Base-by-base conservation (phyloP, 805 yeast genomes). In the Limtongia smithiae region DNA sequence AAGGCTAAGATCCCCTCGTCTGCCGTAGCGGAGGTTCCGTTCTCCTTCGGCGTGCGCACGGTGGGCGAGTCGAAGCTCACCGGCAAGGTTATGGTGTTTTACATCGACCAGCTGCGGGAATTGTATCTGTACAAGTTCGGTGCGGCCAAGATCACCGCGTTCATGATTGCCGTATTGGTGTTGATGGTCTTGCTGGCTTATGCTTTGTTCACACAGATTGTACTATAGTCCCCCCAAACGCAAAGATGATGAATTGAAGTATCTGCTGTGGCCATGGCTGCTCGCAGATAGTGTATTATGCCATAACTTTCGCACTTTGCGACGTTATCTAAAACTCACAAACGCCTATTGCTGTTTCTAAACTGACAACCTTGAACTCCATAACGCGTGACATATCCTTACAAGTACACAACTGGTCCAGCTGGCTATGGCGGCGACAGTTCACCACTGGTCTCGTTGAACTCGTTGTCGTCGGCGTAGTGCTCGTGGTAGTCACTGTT, bases 61-160 rank as follows among this genome's bases (percentile, higher is more conserved):
- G 79, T 73, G 60, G 79, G 79, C 63, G 79, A 75, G 54, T 73
- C 78, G 33, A 75, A 75, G 57, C 64, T 75, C 31, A 70, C 74
- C 7, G 71, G 76, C 44, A 75, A 75, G 54, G 79, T 75, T 37
- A 73, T 74, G 68, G 61, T 75, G 31, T 77, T 71, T 57, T 75
- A 75, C 49, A 55, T 75, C 46, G 68, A 68, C 40, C 79, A 75
- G 60, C 62, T 75, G 52, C 71, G 70, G 57, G 78, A 75, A 51
- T 60, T 75, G 27, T 75, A 75, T 62, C 59, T 71, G 41, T 73
- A 65, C 69, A 75, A 72, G 54, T 75, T 68, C 50, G 78, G 79
- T 44, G 61, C 65, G 9, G 65, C 61, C 39, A 70, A 70, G 50
- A 55, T 73, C 24, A 43, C 71, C 17, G 52, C 65, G n/a, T 62